Percentiles rank a stretch among this genome's conserved stretches.
Conservation (phyloP, 192 early-diverging fungal species). For the Podochytrium sp. region DNA sequence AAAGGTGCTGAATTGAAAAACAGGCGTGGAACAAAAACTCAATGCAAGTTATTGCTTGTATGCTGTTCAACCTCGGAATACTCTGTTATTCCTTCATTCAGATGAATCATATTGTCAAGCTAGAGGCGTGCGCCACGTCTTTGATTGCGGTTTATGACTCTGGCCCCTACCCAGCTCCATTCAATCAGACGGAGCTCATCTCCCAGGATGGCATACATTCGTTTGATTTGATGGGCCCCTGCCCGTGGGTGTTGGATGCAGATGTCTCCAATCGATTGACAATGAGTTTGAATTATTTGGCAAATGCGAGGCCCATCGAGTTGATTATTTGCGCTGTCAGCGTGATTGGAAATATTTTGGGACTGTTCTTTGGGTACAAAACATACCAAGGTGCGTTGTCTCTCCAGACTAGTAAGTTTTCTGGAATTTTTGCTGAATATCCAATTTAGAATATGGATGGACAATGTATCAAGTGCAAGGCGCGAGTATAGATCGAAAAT, state of each 20-base stretch:
- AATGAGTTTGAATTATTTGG: not conserved
- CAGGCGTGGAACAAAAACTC: conserved; percentile 36
- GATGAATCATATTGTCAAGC: conserved; percentile 15
- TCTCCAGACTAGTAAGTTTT: too few relatives aligned
- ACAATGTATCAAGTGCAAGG: conserved; percentile 29
- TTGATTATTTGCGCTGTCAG: conserved; percentile 12
- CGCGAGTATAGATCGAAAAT: conserved; percentile 22
- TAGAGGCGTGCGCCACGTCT: not conserved
- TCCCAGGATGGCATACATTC: too few relatives aligned
- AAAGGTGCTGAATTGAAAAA: not conserved
- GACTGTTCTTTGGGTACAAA: conserved; percentile 16
- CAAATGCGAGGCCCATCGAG: not conserved
- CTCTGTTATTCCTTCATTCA: conserved; percentile 30
- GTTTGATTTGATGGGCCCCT: conserved; percentile 12
- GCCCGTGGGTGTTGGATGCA: conserved; percentile 5
- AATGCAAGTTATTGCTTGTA: conserved; percentile 31
- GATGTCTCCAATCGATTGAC: not conserved
- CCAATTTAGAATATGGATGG: conserved; percentile 20
- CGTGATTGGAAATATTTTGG: conserved; percentile 11
- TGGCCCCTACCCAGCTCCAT: not conserved
- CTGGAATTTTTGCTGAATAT: too few relatives aligned
- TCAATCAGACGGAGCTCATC: not conserved
- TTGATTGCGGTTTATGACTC: not conserved
- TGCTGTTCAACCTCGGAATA: conserved; percentile 25
- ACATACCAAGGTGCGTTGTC: conserved; percentile 14